These are phyloP conservation scores for Microdochium paspali DNA, from an alignment of 2,329 filamentous ascomycete genomes.

Conservation along the genomic window DNA sequence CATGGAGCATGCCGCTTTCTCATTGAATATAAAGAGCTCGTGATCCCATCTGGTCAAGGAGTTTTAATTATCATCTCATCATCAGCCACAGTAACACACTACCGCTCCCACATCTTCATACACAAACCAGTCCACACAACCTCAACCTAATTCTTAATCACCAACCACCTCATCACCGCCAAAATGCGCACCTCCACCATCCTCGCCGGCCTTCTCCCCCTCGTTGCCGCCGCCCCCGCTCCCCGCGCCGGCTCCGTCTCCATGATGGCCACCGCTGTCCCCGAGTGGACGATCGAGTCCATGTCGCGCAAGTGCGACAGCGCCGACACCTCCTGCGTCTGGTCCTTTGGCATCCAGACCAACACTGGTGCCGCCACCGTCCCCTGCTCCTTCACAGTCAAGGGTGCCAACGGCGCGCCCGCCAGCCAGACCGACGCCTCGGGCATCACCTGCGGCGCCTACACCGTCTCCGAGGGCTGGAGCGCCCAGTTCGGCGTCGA, in stretches of 20 bases:
- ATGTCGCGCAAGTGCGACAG: constrained; percentile 28
- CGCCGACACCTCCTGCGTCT: constrained; percentile 27
- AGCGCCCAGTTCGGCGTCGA: constrained; percentile 42
- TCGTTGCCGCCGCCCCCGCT: constrained; percentile 14
- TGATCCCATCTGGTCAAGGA: background rate
- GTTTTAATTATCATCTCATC: constrained; percentile 1
- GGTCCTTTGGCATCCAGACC: constrained; percentile 31
- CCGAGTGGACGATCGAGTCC: constrained; percentile 27
- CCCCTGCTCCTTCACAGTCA: constrained; percentile 28
- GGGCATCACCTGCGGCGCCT: constrained; percentile 34
- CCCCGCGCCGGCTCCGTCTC: constrained; percentile 13
- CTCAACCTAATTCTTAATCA: background rate
- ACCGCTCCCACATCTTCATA: background rate
- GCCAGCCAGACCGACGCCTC: constrained; percentile 27
- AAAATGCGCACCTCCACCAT: constrained; percentile 25
- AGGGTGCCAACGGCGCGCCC: constrained; percentile 13
- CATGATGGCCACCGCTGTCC: constrained; percentile 16
- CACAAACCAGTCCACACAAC: too few relatives aligned
- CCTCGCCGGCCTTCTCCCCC: constrained; percentile 14
- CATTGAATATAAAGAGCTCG: too few relatives aligned
- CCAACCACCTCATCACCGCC: constrained; percentile 4
- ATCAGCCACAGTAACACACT: constrained; percentile 2
- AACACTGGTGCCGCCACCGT: constrained; percentile 17
- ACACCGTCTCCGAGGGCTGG: constrained; percentile 44
- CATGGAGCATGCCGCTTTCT: too few relatives aligned